Evolutionary conservation across 148 eudicot genomes (phyloP).

Genomic region (Rhododendron kiyosumense): DNA sequence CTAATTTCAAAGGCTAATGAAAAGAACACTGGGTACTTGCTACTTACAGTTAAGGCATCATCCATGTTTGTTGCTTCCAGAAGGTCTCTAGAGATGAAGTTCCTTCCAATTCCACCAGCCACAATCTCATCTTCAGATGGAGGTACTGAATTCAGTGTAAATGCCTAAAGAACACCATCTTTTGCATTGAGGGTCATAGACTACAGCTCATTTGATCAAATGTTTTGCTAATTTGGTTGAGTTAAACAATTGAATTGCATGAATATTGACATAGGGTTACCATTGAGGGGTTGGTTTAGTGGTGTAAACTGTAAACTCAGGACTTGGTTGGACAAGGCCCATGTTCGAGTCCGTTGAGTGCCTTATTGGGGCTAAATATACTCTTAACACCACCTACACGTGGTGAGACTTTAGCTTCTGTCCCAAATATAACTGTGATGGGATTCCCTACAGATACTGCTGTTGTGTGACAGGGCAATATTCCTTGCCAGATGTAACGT

Average conservation of each 20-base stretch:
- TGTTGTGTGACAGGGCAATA: background rate
- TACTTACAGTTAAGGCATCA: constrained; percentile 57
- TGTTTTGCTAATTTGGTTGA: background rate
- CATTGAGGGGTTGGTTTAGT: background rate
- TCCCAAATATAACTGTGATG: background rate
- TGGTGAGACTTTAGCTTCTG: background rate
- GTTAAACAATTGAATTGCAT: background rate
- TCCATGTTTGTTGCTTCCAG: constrained; percentile 69
- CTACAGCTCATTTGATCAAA: background rate
- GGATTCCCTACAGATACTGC: too few relatives aligned
- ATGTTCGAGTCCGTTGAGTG: background rate
- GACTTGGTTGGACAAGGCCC: background rate
- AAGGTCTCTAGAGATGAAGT: constrained; percentile 77
- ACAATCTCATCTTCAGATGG: constrained; percentile 59
- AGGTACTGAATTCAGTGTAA: constrained; percentile 87
- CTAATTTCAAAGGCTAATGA: background rate
- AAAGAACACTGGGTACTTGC: constrained; percentile 11
- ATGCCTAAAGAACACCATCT: constrained; percentile 43
- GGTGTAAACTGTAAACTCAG: too few relatives aligned
- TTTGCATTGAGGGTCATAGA: background rate
- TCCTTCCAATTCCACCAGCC: constrained; percentile 68
- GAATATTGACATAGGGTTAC: background rate
- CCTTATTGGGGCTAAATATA: background rate
- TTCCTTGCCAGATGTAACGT: too few relatives aligned
- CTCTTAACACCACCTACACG: too few relatives aligned